phyloP scores from a whole-genome alignment of 1,284 basidiomycete species.

The Ganoderma leucocontextum region DNA sequence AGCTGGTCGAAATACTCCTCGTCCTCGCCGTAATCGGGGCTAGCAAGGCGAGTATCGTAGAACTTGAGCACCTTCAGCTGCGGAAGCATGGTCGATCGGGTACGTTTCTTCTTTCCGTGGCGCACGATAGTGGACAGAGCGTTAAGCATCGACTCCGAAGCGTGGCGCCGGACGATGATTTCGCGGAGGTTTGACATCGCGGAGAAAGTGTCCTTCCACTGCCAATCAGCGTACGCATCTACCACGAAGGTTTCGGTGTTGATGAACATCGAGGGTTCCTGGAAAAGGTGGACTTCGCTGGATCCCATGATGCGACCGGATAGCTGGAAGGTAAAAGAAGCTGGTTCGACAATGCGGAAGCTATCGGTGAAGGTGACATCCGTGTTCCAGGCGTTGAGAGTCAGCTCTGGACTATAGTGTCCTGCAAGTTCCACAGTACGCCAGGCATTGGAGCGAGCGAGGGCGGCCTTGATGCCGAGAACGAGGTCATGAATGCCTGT shows the following conservation, averaged over 20 bases:
- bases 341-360: background rate
- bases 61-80: constrained; percentile 18
- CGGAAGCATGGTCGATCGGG: constrained; percentile 16
- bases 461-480: background rate
- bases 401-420: background rate
- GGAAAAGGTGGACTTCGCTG: background rate
- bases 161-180: constrained; percentile 11
- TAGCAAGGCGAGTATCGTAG: constrained; percentile 7
- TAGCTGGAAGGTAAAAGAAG: background rate
- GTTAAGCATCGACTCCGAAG: constrained; percentile 10
- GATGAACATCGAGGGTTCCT: background rate
- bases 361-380: background rate
- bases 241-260: constrained; percentile 3
- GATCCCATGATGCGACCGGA: background rate
- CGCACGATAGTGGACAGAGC: constrained; percentile 9
- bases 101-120: background rate
- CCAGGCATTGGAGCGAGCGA: background rate
- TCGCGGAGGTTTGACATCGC: constrained; percentile 19
- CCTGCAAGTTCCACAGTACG: background rate
- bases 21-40: constrained; percentile 10
- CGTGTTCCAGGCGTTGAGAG: background rate
- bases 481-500: background rate
- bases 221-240: background rate
- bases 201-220: constrained; percentile 19
- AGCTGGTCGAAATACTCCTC: constrained; percentile 19